A percentile compares a stretch with the other conserved stretches of the same genome.
Evolutionary conservation across 129 eudicot species (phyloP).

Genomic region (Helichrysum umbraculigerum): DNA sequence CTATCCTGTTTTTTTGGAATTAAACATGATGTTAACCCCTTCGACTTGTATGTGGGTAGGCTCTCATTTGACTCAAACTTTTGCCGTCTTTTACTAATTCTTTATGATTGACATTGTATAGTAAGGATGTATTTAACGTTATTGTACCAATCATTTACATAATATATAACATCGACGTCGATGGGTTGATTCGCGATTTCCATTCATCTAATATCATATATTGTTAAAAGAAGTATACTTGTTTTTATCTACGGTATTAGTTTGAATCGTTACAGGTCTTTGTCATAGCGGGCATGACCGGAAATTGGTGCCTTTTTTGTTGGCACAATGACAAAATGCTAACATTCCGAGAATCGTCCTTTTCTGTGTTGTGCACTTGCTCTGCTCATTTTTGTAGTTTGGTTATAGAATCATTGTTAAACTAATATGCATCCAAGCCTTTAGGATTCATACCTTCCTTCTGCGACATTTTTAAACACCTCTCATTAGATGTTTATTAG

Average conservation of each 20-base stretch:
- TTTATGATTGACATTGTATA: conserved; percentile 6
- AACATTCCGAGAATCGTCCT: not conserved
- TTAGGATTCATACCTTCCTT: too few relatives aligned
- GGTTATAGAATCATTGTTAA: not conserved
- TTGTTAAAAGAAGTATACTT: not conserved
- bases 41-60: not conserved
- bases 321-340: not conserved
- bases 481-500: too few relatives aligned
- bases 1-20: not conserved
- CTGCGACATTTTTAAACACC: too few relatives aligned
- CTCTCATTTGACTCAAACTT: conserved; percentile 3
- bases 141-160: conserved; percentile 8
- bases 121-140: not conserved
- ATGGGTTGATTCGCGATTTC: not conserved
- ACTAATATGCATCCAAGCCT: too few relatives aligned
- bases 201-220: not conserved
- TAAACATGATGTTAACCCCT: not conserved
- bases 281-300: conserved; percentile 4
- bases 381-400: not conserved
- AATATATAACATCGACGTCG: not conserved
- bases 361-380: not conserved
- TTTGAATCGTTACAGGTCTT: not conserved
- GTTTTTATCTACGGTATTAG: not conserved
- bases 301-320: not conserved
- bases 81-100: conserved; percentile 18